phyloP scores from a whole-genome alignment of 2,329 filamentous ascomycete species.

The Trichoderma koningiopsis region DNA sequence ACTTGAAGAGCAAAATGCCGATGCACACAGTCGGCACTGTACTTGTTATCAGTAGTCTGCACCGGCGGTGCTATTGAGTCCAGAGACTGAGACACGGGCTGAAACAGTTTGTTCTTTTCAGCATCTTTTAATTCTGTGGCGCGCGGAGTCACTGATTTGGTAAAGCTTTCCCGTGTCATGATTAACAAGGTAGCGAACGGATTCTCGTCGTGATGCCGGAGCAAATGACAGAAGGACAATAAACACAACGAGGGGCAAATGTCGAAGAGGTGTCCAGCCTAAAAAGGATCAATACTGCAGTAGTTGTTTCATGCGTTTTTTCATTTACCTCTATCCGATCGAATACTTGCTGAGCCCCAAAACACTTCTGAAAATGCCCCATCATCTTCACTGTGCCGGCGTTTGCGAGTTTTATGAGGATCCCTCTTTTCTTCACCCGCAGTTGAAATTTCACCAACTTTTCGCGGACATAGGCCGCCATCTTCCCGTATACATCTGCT shows the following conservation, averaged over 20 bases:
- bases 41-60: background rate
- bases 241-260: slow-evolving; percentile 23
- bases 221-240: slow-evolving; percentile 17
- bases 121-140: background rate
- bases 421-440: background rate
- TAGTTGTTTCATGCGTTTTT: background rate
- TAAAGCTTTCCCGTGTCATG: slow-evolving; percentile 26
- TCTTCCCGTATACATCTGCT: slow-evolving; percentile 36
- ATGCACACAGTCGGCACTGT: slow-evolving; percentile 14
- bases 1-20: slow-evolving; percentile 30
- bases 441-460: slow-evolving; percentile 31
- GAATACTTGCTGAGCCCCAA: rapidly evolving
- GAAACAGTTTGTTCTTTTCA: slow-evolving; percentile 14
- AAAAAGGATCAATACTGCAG: background rate
- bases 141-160: background rate
- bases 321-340: slow-evolving; percentile 21
- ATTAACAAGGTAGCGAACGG: slow-evolving; percentile 33
- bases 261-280: slow-evolving; percentile 32
- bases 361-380: background rate
- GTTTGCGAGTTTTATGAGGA: background rate
- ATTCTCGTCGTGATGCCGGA: slow-evolving; percentile 33
- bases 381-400: background rate
- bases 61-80: slow-evolving; percentile 31
- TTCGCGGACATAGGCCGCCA: slow-evolving; percentile 34
- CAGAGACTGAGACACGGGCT: background rate